Base-by-base conservation (phyloP, 805 yeast genomes). In the Saccharomycopsis babjevae region DNA sequence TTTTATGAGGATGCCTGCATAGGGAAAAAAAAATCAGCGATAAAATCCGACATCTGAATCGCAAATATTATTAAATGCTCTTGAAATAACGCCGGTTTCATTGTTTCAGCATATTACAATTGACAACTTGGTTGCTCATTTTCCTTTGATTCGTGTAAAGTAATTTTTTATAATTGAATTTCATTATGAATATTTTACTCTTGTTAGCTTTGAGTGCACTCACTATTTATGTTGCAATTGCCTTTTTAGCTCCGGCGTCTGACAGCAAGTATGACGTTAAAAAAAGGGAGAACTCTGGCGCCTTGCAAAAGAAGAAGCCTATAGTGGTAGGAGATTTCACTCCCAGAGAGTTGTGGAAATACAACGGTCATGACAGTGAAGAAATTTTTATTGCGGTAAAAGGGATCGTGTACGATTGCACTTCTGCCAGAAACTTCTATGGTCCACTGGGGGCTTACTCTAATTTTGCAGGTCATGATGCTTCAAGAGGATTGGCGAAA, bases 371-470 rank as follows among this genome's bases (percentile, higher is more conserved):
- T 59, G 90, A 87, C 65, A 85, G 88, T 65, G 85, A 85, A 59
- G 83, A 83, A 67, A 89, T 93, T n/a, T 87, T 85, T 68, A 81
- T 93, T 64, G 94, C 89, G 0, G 89, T 93, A n/a, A 83, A 79
- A 66, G 96, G 97, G 0, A 85, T 79, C 30, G 96, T 93, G 2
- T 93, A 81, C 68, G 97, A 93, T 69, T 96, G 90, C 22, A 76
- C 89, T 5, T 76, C 77, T 11, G 96, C 96, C 0, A 82, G 92
- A 65, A 81, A 82, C 56, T 92, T 93, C 70, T 93, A 93, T 72
- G 98, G 98, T 0, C 98, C 98, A 6, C 89, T 93, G 36, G 97
- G 97, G 0, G 96, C 97, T 0, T 93, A 93, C 73, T 84, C 88
- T 52, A 89, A 88, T 69, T 93, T 93, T 77, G 97, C 97, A 0